A percentile compares a stretch with the other conserved stretches of the same genome.
Conservation (phyloP, 345 rosid genomes). For the Aethionema arabicum region DNA sequence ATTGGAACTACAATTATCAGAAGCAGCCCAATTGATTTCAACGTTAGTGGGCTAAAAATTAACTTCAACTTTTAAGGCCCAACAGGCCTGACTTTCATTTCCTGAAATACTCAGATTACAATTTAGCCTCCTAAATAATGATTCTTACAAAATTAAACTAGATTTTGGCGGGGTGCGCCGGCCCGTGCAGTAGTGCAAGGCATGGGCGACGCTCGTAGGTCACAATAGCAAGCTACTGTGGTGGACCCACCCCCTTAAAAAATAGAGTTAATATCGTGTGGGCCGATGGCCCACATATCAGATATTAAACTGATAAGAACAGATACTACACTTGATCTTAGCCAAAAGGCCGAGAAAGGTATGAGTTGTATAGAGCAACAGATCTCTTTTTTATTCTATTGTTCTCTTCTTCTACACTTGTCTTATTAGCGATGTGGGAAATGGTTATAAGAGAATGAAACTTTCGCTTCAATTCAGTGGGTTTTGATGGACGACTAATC, state of each 20-base stretch:
- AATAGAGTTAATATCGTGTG: slow-evolving; percentile 23
- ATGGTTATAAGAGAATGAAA: background rate
- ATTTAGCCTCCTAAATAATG: too few relatives aligned
- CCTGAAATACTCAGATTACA: too few relatives aligned
- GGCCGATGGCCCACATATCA: slow-evolving; percentile 15
- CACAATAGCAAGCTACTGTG: slow-evolving; percentile 31
- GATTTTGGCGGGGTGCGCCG: slow-evolving; percentile 21
- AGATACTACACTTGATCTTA: slow-evolving; percentile 43
- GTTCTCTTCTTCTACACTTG: background rate
- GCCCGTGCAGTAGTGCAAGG: slow-evolving; percentile 32
- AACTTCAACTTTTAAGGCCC: too few relatives aligned
- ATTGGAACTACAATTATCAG: background rate
- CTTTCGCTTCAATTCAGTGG: background rate
- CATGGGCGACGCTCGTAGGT: slow-evolving; percentile 12
- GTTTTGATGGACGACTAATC: background rate
- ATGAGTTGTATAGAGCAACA: background rate
- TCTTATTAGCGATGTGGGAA: slow-evolving; percentile 27
- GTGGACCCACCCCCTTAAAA: slow-evolving; percentile 18
- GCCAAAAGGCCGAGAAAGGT: slow-evolving; percentile 55
- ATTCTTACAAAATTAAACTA: background rate
- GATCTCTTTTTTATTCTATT: background rate
- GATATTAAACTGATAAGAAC: slow-evolving; percentile 24
- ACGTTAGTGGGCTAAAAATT: too few relatives aligned
- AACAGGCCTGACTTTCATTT: too few relatives aligned
- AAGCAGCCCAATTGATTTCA: too few relatives aligned